Conservation (phyloP, 331 rosid genomes). For the Malus hybrid region DNA sequence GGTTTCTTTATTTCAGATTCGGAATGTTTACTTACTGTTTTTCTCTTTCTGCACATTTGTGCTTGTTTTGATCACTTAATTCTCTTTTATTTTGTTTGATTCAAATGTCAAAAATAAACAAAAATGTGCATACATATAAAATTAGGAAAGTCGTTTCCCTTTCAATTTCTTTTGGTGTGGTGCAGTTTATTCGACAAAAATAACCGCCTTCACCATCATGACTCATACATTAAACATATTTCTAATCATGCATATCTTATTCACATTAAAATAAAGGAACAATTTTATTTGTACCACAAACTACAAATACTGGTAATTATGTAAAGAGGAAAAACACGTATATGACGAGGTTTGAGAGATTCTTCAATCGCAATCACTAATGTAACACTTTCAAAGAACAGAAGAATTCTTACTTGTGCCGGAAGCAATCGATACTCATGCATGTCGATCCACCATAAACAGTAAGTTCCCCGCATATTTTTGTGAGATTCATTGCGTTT, state of each 20-base stretch:
- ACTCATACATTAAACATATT: neutral
- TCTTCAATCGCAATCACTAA: neutral
- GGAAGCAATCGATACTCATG: neutral
- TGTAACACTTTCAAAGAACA: neutral
- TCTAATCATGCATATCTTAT: neutral
- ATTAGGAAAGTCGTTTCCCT: no score
- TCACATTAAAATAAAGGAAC: neutral
- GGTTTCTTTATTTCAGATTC: no score
- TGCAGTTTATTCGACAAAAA: neutral
- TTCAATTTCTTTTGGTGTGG: neutral
- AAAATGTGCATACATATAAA: neutral
- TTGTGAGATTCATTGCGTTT: neutral
- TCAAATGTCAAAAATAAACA: no score
- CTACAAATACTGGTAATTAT: neutral
- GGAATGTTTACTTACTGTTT: no score
- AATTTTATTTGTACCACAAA: neutral
- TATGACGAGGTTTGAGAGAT: neutral
- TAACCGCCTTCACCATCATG: neutral
- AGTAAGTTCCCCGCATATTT: neutral
- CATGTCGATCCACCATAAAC: neutral
- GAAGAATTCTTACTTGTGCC: neutral
- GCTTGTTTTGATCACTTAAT: neutral
- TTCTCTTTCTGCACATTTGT: no score
- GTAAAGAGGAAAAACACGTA: neutral
- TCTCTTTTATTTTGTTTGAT: no score